Evolutionary conservation across 306 rosid species (phyloP).

Genomic region (Cicer judaicum): DNA sequence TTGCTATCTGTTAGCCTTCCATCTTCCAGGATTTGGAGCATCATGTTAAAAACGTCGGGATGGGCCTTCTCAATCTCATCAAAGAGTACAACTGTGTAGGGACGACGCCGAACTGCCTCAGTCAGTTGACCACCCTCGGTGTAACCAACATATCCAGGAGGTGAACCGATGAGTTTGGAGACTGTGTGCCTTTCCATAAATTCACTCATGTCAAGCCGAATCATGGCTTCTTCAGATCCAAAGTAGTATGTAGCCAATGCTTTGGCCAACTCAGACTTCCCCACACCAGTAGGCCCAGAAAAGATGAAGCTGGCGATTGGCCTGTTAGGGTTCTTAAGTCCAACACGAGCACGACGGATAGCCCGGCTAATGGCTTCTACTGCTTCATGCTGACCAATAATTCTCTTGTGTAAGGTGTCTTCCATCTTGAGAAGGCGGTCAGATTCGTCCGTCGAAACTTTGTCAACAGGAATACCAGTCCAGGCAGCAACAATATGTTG

Average conservation of each 20-base stretch:
- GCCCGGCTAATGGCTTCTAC: slow-evolving; percentile 95
- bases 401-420: slow-evolving; percentile 85
- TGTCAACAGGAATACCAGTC: slow-evolving; percentile 98
- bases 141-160: slow-evolving; percentile 97
- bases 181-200: slow-evolving; percentile 97
- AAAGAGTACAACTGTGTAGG: slow-evolving; percentile 90
- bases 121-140: slow-evolving; percentile 97
- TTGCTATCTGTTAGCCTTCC: slow-evolving; percentile 95
- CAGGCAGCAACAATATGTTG: slow-evolving; percentile 88
- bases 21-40: slow-evolving; percentile 97
- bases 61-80: slow-evolving; percentile 99
- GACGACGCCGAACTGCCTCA: slow-evolving; percentile 96
- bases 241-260: slow-evolving; percentile 91
- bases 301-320: slow-evolving; percentile 97
- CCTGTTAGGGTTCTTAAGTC: slow-evolving; percentile 90
- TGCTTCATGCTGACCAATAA: slow-evolving; percentile 94
- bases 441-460: slow-evolving; percentile 91
- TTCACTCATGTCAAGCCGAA: slow-evolving; percentile 97
- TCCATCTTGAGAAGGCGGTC: slow-evolving; percentile 99
- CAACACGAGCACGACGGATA: slow-evolving; percentile 93
- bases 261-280: slow-evolving; percentile 93
- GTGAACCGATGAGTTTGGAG: slow-evolving; percentile 93
- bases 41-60: slow-evolving; percentile 96
- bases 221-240: slow-evolving; percentile 98
- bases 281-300: slow-evolving; percentile 99